Base-by-base conservation (phyloP, 1,139 yeast species). In the Candida glucosophila region DNA sequence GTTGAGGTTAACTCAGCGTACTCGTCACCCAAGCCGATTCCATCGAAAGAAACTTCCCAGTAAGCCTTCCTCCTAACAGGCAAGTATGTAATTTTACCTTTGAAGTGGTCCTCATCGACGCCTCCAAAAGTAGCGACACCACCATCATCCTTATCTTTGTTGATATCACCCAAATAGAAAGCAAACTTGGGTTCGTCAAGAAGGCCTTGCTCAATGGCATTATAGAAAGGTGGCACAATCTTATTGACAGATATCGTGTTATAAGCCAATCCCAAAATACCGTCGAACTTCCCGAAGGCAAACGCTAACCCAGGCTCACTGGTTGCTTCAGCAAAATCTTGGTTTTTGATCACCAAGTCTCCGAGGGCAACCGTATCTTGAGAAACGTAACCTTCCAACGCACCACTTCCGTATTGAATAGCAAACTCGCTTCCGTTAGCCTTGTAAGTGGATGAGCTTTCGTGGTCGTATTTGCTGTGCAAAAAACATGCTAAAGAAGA, bases 1-100 rank as follows among this genome's bases (percentile, higher is more conserved):
- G 90, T 78, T 45, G 66, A 64, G 43, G 69, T 72, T 47, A 90
- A 73, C 44, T 70, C 76, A 25, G 97, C 95, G 46, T 71, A 80
- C 59, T 90, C 95, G 38, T 79, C 80, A 43, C 98, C 98, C 36
- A 90, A 69, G 20, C 88, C 83, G 49, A 90, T 66, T 43, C 95
- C 88, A 44, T 85, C 85, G 40, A 90, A 79, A 38, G 80, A 72
- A 34, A 90, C 98, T 67, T 90, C 98, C 98, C 98, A 90, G 72
- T 90, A 90, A 19, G 97, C 98, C 76, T 88, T 83, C 71, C 98
- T 83, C 67, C 98, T 85, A 34, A 90, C 92, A 31, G 98, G 98
- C 58, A 90, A 72, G 82, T 93, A 86, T 28, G 90, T 80, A 44
- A 90, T 67, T 42, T 88, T 74, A 37, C 98, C 98, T 25, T 62